Base-by-base conservation (phyloP, 2,329 filamentous ascomycete species). In the Rhynchosporium agropyri region DNA sequence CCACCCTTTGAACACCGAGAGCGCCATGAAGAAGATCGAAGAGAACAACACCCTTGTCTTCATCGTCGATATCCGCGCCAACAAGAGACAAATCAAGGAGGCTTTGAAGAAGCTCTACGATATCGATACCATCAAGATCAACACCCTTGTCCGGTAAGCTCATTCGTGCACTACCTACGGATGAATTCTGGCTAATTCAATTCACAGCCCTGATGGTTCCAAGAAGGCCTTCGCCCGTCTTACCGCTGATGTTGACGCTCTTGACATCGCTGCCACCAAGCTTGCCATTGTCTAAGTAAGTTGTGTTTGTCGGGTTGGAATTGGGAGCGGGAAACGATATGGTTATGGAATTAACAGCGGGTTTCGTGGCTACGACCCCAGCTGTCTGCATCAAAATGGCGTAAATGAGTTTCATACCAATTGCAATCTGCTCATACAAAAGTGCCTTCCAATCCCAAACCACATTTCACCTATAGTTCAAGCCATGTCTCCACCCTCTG, bases 21-120 rank as follows among this genome's bases (percentile, higher is more conserved):
- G 90, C 77, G 95, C 96, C 77, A 98, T 99, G 94, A 99, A 99
- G 92, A 97, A 97, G 90, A 97, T 99, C 75, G 95, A 99, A 87
- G 95, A 99, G 90, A 93, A 99, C 89, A 99, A 99, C 88, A 99
- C 95, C 73, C 88, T 99, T 59, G 92, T 96, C 78, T 97, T 97
- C 87, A 96, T 97, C 74, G 92, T 96, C 77, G 90, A 97, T 74
- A 83, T 94, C 80, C 96, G 96, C 89, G 89, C 94, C 80, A 99
- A 99, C 89, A 99, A 99, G 91, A 89, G 92, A 79, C 95, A 99
- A 85, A 99, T 99, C 84, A 97, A 97, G 88, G 85, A 88, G 76
- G 91, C 94, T 69, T 84, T 99, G 73, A 99, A 98, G 92, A 97
- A 95, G 89, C 89, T 98, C 73, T 99, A 99, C 81, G 95, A 98